Evolutionary conservation across 371 early-diverging fungal species (phyloP).

Genomic region (Mucor lusitanicus): DNA sequence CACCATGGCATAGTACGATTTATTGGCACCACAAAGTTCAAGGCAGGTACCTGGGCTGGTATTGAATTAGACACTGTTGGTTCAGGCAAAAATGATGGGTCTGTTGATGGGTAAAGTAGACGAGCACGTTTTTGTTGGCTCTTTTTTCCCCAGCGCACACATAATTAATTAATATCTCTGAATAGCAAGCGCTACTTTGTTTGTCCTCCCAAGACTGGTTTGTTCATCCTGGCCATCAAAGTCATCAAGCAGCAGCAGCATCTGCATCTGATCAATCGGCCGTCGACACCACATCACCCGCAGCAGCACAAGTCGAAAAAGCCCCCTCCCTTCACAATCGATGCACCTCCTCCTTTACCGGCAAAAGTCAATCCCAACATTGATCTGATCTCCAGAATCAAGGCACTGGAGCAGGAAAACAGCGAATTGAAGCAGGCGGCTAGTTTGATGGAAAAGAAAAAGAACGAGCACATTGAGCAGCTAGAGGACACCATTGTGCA

Average conservation of each 20-base stretch:
- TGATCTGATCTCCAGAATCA: slow-evolving; percentile 11
- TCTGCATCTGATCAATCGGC: slow-evolving; percentile 6
- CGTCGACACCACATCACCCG: slow-evolving; percentile 20
- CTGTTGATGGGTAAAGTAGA: slow-evolving; percentile 55
- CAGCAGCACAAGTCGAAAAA: background rate
- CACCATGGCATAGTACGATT: slow-evolving; percentile 61
- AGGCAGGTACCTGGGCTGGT: slow-evolving; percentile 78
- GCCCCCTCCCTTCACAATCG: background rate
- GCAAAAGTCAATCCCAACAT: background rate
- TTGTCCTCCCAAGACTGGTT: slow-evolving; percentile 30
- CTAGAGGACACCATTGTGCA: slow-evolving; percentile 7
- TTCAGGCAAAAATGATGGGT: slow-evolving; percentile 78
- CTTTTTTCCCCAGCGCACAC: background rate
- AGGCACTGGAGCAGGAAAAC: slow-evolving; percentile 19
- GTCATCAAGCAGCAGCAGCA: slow-evolving; percentile 10
- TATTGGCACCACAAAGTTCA: slow-evolving; percentile 68
- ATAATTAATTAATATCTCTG: background rate
- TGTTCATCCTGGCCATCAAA: slow-evolving; percentile 21
- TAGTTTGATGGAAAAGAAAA: background rate
- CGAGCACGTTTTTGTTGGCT: background rate
- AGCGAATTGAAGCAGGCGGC: background rate
- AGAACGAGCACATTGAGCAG: background rate
- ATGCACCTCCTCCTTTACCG: slow-evolving; percentile 5
- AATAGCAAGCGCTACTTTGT: slow-evolving; percentile 27
- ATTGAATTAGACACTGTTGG: slow-evolving; percentile 69